Base-by-base conservation (phyloP, 2,329 filamentous ascomycete genomes). In the Teratosphaeria pseudoeucalypti region DNA sequence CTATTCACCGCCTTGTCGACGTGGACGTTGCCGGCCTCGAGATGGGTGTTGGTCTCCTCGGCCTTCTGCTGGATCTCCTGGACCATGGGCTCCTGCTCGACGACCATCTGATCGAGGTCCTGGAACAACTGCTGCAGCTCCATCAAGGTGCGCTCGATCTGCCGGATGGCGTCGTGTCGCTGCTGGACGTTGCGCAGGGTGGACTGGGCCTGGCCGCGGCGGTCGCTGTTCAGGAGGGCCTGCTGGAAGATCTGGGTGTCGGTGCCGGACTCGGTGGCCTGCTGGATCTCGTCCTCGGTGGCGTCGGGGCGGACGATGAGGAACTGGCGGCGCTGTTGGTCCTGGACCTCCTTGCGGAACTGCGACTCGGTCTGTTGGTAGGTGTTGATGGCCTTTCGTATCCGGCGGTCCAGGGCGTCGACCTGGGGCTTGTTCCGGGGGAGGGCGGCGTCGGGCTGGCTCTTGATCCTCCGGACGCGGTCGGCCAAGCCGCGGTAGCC, bases 141-240 rank as follows among this genome's bases (percentile, higher is more conserved):
- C 11, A 89, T 85, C 83, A 97, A 89, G 72, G 95, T 89, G 71
- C 84, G 81, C 78, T 96, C 91, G 70, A 97, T 96, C 81, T 95
- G 92, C 75, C 91, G 84, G 66, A 99, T 88, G 52, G 89, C 91
- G 57, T 85, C 85, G 73, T 96, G 91, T 65, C 94, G 88, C 70
- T 89, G 85, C 73, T 88, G 83, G 39, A 95, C 90, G 65, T 90
- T 90, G 66, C 83, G 83, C 59, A 95, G 81, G 39, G 90, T 90
- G 43, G 86, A 84, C 64, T 88, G 86, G 52, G 90, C 89, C 74
- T 95, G 88, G 56, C 90, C 89, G 71, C 85, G 85, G 70, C 90
- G 86, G 75, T 88, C 88, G 72, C 85, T 89, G 76, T 87, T 84
- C 79, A 95, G 84, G 69, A 96, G 81, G 60, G 90, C 89, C 74